These are phyloP conservation scores for Chenopodium suecicum DNA, from an alignment of 148 eudicot genomes.

Conservation along the genomic window DNA sequence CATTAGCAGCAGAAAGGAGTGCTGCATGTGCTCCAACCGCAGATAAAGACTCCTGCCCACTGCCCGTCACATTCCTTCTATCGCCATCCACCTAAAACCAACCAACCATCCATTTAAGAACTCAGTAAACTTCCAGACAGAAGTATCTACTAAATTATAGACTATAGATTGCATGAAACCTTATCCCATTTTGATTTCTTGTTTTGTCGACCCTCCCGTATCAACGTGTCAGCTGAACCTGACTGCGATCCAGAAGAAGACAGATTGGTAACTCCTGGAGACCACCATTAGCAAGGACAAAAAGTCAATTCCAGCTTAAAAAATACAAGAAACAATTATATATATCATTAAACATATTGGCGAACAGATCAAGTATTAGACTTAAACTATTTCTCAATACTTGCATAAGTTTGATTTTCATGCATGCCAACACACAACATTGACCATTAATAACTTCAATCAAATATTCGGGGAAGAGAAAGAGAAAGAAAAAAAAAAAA, in stretches of 20 bases:
- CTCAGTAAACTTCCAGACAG: background rate
- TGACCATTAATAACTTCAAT: too few species aligned
- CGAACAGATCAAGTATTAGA: background rate
- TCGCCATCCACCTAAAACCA: constrained; percentile 80
- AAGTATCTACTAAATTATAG: background rate
- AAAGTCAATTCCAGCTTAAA: background rate
- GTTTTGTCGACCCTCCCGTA: constrained; percentile 75
- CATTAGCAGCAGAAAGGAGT: constrained; percentile 62
- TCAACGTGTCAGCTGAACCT: constrained; percentile 42
- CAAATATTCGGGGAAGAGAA: too few species aligned
- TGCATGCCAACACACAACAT: too few species aligned
- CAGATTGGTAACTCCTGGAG: constrained; percentile 47
- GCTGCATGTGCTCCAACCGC: constrained; percentile 59
- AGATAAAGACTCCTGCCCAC: constrained; percentile 59
- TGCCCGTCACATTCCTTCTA: constrained; percentile 43
- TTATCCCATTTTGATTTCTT: constrained; percentile 99
- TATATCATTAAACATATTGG: background rate
- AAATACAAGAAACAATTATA: background rate
- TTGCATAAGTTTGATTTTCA: too few species aligned
- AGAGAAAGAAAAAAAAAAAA: too few species aligned
- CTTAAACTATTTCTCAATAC: too few species aligned
- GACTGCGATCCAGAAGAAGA: constrained; percentile 45
- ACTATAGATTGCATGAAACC: constrained; percentile 35
- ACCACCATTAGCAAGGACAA: constrained; percentile 13
- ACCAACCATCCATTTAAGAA: background rate